phyloP scores from a whole-genome alignment of 2,329 filamentous ascomycete species.

The Zalaria sp. region DNA sequence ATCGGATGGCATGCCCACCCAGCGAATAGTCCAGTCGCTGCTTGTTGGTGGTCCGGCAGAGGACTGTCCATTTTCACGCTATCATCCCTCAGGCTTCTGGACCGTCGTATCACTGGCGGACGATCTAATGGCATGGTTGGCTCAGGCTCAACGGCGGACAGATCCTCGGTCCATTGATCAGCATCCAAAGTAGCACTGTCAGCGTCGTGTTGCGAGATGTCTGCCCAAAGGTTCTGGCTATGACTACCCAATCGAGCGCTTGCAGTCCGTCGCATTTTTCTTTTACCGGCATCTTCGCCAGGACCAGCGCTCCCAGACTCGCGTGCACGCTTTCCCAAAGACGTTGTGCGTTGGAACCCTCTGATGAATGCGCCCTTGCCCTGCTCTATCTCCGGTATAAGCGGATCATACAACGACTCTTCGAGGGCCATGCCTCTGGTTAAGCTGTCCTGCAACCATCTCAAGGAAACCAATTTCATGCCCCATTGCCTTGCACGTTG shows the following conservation, averaged over 20 bases:
- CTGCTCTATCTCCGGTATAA: constrained; percentile 53
- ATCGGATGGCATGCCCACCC: constrained; percentile 9
- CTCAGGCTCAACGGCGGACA: background rate
- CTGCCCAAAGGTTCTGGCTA: constrained; percentile 75
- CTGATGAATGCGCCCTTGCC: constrained; percentile 54
- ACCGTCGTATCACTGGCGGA: background rate
- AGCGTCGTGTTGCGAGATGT: constrained; percentile 49
- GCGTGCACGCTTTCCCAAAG: constrained; percentile 41
- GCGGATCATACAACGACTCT: constrained; percentile 70
- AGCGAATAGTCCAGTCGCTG: constrained; percentile 13
- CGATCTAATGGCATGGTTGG: background rate
- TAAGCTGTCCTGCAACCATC: constrained; percentile 77
- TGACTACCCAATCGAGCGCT: constrained; percentile 73
- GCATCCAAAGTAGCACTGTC: background rate
- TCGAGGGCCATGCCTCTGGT: constrained; percentile 82
- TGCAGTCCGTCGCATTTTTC: constrained; percentile 77
- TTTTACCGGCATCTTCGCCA: constrained; percentile 43
- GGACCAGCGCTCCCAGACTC: constrained; percentile 6
- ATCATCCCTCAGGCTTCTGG: background rate
- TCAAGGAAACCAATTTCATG: constrained; percentile 62
- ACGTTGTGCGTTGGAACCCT: background rate
- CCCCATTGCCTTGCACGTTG: constrained; percentile 72
- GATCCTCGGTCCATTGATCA: constrained; percentile 2
- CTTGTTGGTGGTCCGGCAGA: background rate
- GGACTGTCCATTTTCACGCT: background rate